A percentile compares a stretch with the other conserved stretches of the same genome.
Evolutionary conservation across 768 basidiomycete genomes (phyloP).

Genomic region (Gyrodon lividus): DNA sequence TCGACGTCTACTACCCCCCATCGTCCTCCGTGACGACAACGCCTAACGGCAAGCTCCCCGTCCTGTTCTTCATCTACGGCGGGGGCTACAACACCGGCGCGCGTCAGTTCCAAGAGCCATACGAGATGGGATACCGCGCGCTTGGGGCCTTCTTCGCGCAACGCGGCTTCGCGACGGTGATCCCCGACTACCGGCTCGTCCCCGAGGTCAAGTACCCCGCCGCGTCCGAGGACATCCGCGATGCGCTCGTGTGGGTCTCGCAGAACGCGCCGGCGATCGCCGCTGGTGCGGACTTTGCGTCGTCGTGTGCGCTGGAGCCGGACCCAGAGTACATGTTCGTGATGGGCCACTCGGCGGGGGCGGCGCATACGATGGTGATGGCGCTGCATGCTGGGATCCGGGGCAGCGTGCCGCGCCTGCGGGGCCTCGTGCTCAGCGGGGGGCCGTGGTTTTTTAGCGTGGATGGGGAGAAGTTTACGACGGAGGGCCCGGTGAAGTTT

Average conservation of each 20-base stretch:
- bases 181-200: slow-evolving; percentile 67
- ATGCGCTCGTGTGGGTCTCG: slow-evolving; percentile 56
- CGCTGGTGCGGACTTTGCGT: slow-evolving; percentile 2
- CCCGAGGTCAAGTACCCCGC: slow-evolving; percentile 57
- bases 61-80: slow-evolving; percentile 67
- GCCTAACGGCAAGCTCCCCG: slow-evolving; percentile 35
- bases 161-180: slow-evolving; percentile 58
- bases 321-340: slow-evolving; percentile 46
- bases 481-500: slow-evolving; percentile 22
- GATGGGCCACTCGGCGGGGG: slow-evolving; percentile 65
- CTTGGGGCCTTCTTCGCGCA: slow-evolving; percentile 62
- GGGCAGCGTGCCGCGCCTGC: slow-evolving; percentile 32
- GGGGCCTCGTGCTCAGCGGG: slow-evolving; percentile 46
- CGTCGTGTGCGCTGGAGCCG: slow-evolving; percentile 22
- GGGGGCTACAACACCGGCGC: slow-evolving; percentile 58
- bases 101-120: slow-evolving; percentile 45
- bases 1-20: slow-evolving; percentile 66
- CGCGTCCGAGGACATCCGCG: slow-evolving; percentile 54
- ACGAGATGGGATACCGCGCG: slow-evolving; percentile 53
- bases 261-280: slow-evolving; percentile 31
- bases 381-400: slow-evolving; percentile 40
- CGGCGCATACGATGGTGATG: slow-evolving; percentile 46
- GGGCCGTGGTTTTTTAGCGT: slow-evolving; percentile 43
- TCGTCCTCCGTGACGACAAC: slow-evolving; percentile 23
- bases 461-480: slow-evolving; percentile 25